Conservation (phyloP, 2,329 filamentous ascomycete genomes). For the Xylaria arbuscula region DNA sequence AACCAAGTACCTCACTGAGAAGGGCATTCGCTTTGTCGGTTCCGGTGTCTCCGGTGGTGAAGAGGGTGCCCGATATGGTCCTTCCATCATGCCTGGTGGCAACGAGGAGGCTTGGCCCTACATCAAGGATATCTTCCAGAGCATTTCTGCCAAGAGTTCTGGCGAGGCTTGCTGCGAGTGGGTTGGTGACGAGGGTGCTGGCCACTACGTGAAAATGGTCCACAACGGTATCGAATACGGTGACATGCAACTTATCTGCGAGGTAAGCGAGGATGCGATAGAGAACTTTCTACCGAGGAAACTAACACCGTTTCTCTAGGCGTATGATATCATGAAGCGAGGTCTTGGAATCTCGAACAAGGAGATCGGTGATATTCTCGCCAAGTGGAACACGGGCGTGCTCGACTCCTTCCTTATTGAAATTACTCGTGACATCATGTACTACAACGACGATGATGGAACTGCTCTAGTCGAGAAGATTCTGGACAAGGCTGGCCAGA, state of each 20-base stretch:
- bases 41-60: conserved; percentile 98
- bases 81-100: conserved; percentile 98
- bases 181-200: conserved; percentile 99
- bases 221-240: conserved; percentile 99
- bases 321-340: conserved; percentile 99
- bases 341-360: conserved; percentile 88
- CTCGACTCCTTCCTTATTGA: conserved; percentile 99
- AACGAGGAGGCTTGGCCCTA: conserved; percentile 97
- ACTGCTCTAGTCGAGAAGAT: conserved; percentile 97
- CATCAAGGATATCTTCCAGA: conserved; percentile 99
- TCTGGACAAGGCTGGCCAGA: conserved; percentile 97
- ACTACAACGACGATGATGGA: conserved; percentile 96
- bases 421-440: conserved; percentile 98
- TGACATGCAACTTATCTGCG: conserved; percentile 99
- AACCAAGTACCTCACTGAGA: conserved; percentile 83
- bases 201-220: conserved; percentile 99
- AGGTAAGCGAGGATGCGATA: conserved; percentile 70
- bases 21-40: conserved; percentile 96
- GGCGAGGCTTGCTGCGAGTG: conserved; percentile 98
- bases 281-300: neutral
- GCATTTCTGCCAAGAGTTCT: conserved; percentile 97
- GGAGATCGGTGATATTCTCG: conserved; percentile 95
- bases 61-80: conserved; percentile 97
- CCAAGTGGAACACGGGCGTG: conserved; percentile 98
- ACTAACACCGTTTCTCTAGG: conserved; percentile 63